Evolutionary conservation across 2,329 filamentous ascomycete genomes (phyloP).

Genomic region (Ophiocordyceps australis): DNA sequence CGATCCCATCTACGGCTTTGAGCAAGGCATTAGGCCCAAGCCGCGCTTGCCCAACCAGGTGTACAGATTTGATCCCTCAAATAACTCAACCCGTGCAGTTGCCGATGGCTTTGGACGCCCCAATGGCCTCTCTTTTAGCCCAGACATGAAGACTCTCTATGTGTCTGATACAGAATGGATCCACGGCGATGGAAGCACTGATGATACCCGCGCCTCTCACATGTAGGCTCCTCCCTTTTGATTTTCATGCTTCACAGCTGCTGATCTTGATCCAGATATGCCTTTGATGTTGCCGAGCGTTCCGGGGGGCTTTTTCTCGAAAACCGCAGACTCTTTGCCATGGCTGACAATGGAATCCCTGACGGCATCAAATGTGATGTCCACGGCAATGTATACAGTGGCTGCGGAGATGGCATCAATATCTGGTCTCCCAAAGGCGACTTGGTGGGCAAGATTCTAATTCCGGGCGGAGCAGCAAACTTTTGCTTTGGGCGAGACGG

Average conservation of each 20-base stretch:
- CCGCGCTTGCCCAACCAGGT: conserved; percentile 26
- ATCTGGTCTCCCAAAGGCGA: conserved; percentile 26
- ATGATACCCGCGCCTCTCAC: conserved; percentile 6
- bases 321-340: conserved; percentile 31
- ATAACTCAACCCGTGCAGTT: conserved; percentile 19
- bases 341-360: conserved; percentile 26
- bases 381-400: conserved; percentile 28
- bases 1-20: conserved; percentile 26
- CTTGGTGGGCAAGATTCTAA: conserved; percentile 23
- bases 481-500: conserved; percentile 26
- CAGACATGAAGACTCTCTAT: conserved; percentile 23
- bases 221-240: conserved; percentile 9
- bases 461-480: conserved; percentile 22
- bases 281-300: conserved; percentile 12
- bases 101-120: conserved; percentile 28
- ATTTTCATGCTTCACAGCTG: too few relatives aligned
- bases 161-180: conserved; percentile 22
- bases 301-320: conserved; percentile 18
- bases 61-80: conserved; percentile 24
- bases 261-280: conserved; percentile 10
- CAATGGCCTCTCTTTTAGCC: conserved; percentile 26
- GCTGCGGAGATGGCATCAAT: conserved; percentile 27
- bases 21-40: conserved; percentile 24
- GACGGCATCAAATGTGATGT: conserved; percentile 27
- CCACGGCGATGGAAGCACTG: conserved; percentile 14